Evolutionary conservation across 345 rosid genomes (phyloP).

Genomic region (Diplotaxis tenuifolia): DNA sequence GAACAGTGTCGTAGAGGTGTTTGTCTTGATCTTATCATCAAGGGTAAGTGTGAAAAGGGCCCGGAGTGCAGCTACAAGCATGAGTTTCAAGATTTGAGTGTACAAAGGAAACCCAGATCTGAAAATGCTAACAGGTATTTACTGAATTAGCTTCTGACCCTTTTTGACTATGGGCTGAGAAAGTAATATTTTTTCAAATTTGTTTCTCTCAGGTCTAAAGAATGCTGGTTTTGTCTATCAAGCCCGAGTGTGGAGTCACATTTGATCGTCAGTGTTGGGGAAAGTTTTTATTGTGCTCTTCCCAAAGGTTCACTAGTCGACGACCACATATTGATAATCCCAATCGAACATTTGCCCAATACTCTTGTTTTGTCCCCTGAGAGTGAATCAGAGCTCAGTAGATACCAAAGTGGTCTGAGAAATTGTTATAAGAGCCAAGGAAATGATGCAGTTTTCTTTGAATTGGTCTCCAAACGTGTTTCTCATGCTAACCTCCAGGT

Average conservation of each 20-base stretch:
- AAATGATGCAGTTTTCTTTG: conserved; percentile 80
- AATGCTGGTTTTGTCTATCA: conserved; percentile 92
- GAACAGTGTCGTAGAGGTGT: conserved; percentile 84
- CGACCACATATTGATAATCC: conserved; percentile 72
- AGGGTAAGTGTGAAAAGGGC: conserved; percentile 92
- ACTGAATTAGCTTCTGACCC: conserved; percentile 16
- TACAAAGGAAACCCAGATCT: conserved; percentile 48
- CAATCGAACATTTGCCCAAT: conserved; percentile 69
- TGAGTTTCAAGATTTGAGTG: conserved; percentile 55
- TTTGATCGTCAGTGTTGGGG: conserved; percentile 70
- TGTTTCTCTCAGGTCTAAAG: conserved; percentile 57
- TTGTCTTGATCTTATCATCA: conserved; percentile 88
- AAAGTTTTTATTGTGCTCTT: conserved; percentile 76
- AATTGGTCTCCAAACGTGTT: conserved; percentile 70
- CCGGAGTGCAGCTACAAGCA: conserved; percentile 92
- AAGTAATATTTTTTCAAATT: conserved; percentile 29
- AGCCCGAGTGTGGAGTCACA: conserved; percentile 78
- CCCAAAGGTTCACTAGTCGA: conserved; percentile 80
- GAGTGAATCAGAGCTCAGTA: conserved; percentile 60
- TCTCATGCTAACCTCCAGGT: conserved; percentile 96
- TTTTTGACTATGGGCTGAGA: background rate
- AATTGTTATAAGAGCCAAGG: conserved; percentile 59
- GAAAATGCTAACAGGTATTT: conserved; percentile 58
- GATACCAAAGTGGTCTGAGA: conserved; percentile 58
- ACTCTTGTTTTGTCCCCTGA: conserved; percentile 57